Conservation (phyloP, 2,329 filamentous ascomycete species). For the Penicillium expansum region DNA sequence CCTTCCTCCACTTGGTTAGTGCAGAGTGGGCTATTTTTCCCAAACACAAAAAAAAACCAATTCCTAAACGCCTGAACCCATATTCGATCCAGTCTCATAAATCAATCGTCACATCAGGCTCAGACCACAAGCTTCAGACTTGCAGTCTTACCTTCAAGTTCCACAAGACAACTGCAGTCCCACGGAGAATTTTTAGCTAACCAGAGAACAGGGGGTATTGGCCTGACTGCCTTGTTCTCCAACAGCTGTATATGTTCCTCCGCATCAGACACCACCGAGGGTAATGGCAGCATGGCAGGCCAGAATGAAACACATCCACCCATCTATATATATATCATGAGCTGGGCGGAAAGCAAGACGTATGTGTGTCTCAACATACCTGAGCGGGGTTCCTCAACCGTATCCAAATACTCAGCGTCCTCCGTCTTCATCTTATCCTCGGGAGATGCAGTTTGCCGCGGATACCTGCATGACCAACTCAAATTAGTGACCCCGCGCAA, state of each 20-base stretch:
- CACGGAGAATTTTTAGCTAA: neutral
- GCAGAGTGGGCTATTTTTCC: neutral
- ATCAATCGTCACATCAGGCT: neutral
- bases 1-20: neutral
- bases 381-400: neutral
- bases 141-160: neutral
- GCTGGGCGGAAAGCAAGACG: neutral
- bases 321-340: neutral
- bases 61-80: neutral
- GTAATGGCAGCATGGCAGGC: constrained; percentile 8
- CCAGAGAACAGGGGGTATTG: neutral
- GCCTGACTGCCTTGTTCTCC: neutral
- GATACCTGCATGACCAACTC: neutral
- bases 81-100: neutral
- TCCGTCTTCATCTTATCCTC: neutral
- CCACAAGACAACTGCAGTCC: neutral
- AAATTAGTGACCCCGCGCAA: neutral
- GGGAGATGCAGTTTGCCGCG: neutral
- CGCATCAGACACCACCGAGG: neutral
- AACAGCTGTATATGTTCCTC: neutral
- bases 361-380: neutral
- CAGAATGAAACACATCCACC: constrained; percentile 1
- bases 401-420: neutral
- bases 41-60: neutral
- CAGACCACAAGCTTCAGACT: neutral